Base-by-base conservation (phyloP, 2,329 filamentous ascomycete genomes). In the Nothophaeocryptopus gaeumannii region DNA sequence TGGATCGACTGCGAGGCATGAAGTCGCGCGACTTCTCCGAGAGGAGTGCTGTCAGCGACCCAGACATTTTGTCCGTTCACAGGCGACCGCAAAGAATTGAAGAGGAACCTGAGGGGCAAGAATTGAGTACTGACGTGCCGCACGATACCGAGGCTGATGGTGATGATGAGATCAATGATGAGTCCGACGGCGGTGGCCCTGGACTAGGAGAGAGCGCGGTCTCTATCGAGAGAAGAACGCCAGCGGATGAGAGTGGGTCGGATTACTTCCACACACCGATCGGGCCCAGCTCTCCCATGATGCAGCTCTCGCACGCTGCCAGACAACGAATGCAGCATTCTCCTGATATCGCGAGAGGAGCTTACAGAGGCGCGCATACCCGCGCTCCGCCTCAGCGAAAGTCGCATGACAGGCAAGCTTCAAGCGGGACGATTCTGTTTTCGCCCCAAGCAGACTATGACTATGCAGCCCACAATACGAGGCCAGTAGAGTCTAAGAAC, bases 391-490 rank as follows among this genome's bases (percentile, higher is more conserved):
- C 50, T 14, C 39, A 47, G 48, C 61, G 57, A 36, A 58, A 54
- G 41, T 41, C 69, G 64, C 90, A 96, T 62, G 79, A 73, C 47
- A 85, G 90, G 33, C 90, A 89, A 10, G 68, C 86, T 3, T 96
- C 91, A 0, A 86, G 83, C 14, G 89, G 85, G 59, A 96, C 91
- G 0, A 90, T 95, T 46, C 74, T 96, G 1, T 95, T 87, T 70
- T 90, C 88, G 31, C 90, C 90, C n/a, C 54, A 55, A 35, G 43
- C 57, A 14, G 45, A 37, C 34, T 53, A 53, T 53, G 62, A 68
- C 32, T 68, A 70, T 3, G 20, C 20, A 7, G 20, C 69, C 2
- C 59, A 70, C 2, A 70, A 72, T 8, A 50, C 53, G 8, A 53
- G 53, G 9, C 42, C 46, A 11, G 31, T 45, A 5, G 58, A 58